Evolutionary conservation across 106 monocot species (phyloP).

Genomic region (Apostasia shenzhenica): DNA sequence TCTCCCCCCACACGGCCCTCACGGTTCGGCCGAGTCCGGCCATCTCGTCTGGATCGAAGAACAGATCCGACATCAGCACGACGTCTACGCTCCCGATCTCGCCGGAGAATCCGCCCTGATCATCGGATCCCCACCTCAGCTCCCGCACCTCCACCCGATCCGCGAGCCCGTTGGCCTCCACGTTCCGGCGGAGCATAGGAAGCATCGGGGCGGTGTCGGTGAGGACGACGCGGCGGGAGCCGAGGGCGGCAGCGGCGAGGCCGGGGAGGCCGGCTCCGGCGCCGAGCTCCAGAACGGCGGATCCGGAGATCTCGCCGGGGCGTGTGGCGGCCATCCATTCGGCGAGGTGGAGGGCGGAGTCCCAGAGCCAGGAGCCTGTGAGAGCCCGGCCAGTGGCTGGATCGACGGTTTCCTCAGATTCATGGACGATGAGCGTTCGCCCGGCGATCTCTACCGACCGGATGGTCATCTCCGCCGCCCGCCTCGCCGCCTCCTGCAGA

Average conservation of each 20-base stretch:
- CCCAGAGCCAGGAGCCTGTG: conserved; percentile 57
- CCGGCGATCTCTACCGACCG: conserved; percentile 6
- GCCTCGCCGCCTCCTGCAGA: too few relatives aligned
- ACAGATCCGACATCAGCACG: conserved; percentile 52
- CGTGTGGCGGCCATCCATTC: conserved; percentile 17
- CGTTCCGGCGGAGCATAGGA: conserved; percentile 22
- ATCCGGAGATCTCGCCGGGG: conserved; percentile 4
- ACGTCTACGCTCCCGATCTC: conserved; percentile 23
- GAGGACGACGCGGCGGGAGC: conserved; percentile 33
- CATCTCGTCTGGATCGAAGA: conserved; percentile 39
- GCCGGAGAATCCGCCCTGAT: background rate
- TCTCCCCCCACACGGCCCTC: conserved; percentile 15
- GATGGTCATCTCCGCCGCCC: background rate
- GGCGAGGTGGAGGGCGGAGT: conserved; percentile 30
- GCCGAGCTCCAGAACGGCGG: conserved; percentile 41
- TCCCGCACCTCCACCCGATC: conserved; percentile 30
- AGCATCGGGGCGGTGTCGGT: conserved; percentile 38
- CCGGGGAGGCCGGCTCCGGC: conserved; percentile 49
- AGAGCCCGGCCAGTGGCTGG: conserved; percentile 31
- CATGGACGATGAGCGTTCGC: conserved; percentile 20
- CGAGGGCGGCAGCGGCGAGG: conserved; percentile 23
- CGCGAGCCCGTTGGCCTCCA: conserved; percentile 27
- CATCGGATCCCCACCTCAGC: conserved; percentile 23
- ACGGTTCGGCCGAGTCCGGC: conserved; percentile 21
- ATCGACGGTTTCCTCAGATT: conserved; percentile 22